phyloP scores from a whole-genome alignment of 108 stramenopile genomes.

The Nitzschia sp. region DNA sequence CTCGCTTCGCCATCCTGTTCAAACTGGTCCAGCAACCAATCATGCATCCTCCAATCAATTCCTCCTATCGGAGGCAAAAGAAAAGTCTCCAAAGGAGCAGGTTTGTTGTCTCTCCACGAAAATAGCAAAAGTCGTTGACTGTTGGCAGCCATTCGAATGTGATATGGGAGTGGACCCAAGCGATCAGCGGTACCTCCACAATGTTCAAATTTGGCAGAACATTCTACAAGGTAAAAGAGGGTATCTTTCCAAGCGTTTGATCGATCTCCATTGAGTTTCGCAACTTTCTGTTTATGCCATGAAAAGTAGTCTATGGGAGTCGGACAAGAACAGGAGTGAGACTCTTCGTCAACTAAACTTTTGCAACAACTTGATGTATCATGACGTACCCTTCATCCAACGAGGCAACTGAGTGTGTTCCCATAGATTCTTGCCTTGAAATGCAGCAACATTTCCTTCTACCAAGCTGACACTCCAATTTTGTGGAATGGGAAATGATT shows the following conservation, averaged over 20 bases:
- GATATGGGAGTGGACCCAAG: slow-evolving; percentile 27
- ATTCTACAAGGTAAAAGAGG: slow-evolving; percentile 26
- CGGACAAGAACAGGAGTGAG: background rate
- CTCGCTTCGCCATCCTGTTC: background rate
- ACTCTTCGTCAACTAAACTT: background rate
- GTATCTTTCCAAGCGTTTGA: background rate
- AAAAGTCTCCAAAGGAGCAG: slow-evolving; percentile 38
- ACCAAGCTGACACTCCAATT: background rate
- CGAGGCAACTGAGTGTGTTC: slow-evolving; percentile 6
- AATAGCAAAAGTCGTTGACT: slow-evolving; percentile 31
- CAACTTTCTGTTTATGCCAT: slow-evolving; percentile 33
- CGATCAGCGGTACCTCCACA: slow-evolving; percentile 48
- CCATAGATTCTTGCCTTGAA: background rate
- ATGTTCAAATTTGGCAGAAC: slow-evolving; percentile 8
- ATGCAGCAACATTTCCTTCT: background rate
- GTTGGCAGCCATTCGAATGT: slow-evolving; percentile 20
- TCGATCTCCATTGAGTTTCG: slow-evolving; percentile 4
- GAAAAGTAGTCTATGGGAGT: slow-evolving; percentile 27
- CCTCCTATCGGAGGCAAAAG: slow-evolving; percentile 34
- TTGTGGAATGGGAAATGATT: slow-evolving; percentile 5
- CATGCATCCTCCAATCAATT: slow-evolving; percentile 37
- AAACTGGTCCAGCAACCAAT: slow-evolving; percentile 13
- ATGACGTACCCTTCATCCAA: slow-evolving; percentile 21
- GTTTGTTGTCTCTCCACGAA: slow-evolving; percentile 30
- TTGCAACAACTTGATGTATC: background rate